Evolutionary conservation across 176 grass and related monocot genomes (phyloP), one percentile per base, ranked within the genome.

Genomic region (Carex littledalei): DNA sequence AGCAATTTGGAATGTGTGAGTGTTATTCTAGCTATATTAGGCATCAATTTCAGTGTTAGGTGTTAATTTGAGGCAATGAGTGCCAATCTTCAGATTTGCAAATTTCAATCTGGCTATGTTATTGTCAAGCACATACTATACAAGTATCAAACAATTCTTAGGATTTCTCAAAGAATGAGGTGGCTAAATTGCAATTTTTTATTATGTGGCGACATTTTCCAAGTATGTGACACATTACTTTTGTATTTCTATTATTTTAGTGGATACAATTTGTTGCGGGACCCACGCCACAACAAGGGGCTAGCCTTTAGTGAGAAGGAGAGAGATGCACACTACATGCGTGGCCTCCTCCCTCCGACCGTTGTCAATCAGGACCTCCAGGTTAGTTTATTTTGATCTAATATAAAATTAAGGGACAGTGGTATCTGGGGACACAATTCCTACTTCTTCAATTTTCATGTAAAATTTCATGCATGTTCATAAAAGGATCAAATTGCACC

Each of bases 271-370:
- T 86, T 99, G 31, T 69, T 99, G 86, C 90, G 97, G 84, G 97
- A 99, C 89, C 97, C 97, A 18, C 97, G 87, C 58, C 83, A 99
- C 91, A 99, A 99, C 84, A 99, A 99, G 83, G 93, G 88, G 13
- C 90, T 99, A 14, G 90, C 97, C 62, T 99, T 96, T 43, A 88
- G 64, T 0, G 91, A 94, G 84, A 88, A 82, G 72, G 97, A 99
- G 88, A 87, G 97, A 86, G 97, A 99, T 90, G 88, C 93, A 0
- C 93, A 91, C 86, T 94, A 96, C 87, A 68, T 99, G 86, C 93
- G 93, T 59, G 97, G 97, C 49, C 91, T 99, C 78, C 90, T 99
- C 87, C 97, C 97, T 92, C 97, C 97, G 0, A 82, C 81, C 47
- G 81, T 99, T 24, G 90, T 92, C 41, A 86, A 84, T 32, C 97